These are phyloP conservation scores for Spathaspora arborariae DNA, from an alignment of 805 yeast genomes.

Conservation along the genomic window DNA sequence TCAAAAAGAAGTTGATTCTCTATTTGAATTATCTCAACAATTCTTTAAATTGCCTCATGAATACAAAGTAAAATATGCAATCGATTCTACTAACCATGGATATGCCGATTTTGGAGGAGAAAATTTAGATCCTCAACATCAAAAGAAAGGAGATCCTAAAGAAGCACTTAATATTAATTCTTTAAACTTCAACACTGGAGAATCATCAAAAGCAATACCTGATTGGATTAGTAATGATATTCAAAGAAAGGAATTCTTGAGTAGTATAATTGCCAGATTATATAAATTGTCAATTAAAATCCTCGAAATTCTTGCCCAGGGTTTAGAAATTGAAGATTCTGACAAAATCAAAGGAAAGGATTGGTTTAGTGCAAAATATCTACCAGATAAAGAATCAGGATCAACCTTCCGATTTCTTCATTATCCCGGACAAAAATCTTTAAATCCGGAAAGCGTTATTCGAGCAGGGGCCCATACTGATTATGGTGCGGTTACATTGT, in stretches of 20 bases:
- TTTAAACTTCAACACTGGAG: conserved; percentile 49
- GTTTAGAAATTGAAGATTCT: conserved; percentile 55
- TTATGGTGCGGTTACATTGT: conserved; percentile 69
- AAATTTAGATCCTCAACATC: conserved; percentile 37
- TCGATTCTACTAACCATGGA: conserved; percentile 57
- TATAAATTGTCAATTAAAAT: conserved; percentile 47
- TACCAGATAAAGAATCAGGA: conserved; percentile 50
- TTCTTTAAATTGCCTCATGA: conserved; percentile 51
- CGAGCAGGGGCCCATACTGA: conserved; percentile 89
- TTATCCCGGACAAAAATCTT: conserved; percentile 58
- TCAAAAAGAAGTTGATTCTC: conserved; percentile 47
- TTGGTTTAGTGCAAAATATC: conserved; percentile 65
- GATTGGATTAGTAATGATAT: conserved; percentile 41
- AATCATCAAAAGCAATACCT: conserved; percentile 42
- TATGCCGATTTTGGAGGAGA: conserved; percentile 56
- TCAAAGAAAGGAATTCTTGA: conserved; percentile 39
- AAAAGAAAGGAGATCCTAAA: conserved; percentile 53
- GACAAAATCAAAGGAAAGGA: conserved; percentile 32
- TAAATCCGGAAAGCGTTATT: conserved; percentile 50
- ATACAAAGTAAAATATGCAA: conserved; percentile 48
- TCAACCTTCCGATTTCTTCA: conserved; percentile 67
- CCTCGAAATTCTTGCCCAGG: conserved; percentile 56
- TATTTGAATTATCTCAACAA: conserved; percentile 46
- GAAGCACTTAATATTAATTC: conserved; percentile 68
- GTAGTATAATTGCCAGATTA: conserved; percentile 38